phyloP scores from a whole-genome alignment of 2,329 filamentous ascomycete species.

The Fusarium abutilonis region DNA sequence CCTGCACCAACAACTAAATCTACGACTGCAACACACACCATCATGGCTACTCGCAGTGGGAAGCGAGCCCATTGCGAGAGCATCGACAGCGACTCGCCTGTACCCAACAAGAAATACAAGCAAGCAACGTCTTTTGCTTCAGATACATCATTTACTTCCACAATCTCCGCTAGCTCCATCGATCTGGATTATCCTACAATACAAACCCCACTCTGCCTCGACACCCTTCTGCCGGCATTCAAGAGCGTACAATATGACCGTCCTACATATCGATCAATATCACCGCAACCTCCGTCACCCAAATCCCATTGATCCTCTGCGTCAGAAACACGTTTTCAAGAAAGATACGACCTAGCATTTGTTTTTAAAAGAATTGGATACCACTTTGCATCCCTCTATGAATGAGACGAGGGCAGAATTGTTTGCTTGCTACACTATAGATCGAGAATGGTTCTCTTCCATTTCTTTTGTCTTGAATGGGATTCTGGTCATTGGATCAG shows the following conservation, averaged over 20 bases:
- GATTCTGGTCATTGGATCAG: background rate
- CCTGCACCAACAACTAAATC: conserved; percentile 1
- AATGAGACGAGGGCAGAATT: conserved; percentile 23
- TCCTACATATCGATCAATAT: conserved; percentile 36
- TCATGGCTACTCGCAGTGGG: conserved; percentile 36
- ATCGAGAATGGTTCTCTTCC: conserved; percentile 23
- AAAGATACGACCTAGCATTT: conserved; percentile 21
- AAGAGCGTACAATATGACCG: conserved; percentile 39
- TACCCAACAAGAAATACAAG: conserved; percentile 43
- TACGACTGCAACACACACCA: conserved; percentile 3
- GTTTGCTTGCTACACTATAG: conserved; percentile 22
- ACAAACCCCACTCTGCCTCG: conserved; percentile 29
- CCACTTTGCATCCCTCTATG: conserved; percentile 26
- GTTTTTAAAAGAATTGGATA: conserved; percentile 31
- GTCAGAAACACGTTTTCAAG: conserved; percentile 2
- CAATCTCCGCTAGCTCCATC: conserved; percentile 29
- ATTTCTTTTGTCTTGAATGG: conserved; percentile 12
- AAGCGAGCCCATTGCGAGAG: conserved; percentile 40
- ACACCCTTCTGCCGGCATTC: conserved; percentile 37
- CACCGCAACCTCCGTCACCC: conserved; percentile 42
- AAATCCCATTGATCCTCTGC: conserved; percentile 34
- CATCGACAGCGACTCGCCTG: conserved; percentile 31
- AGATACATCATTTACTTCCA: conserved; percentile 36
- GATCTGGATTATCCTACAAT: conserved; percentile 25
- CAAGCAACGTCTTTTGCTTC: conserved; percentile 42